These are phyloP conservation scores for Shiraia sp. DNA, from an alignment of 2,329 filamentous ascomycete species.

Conservation along the genomic window DNA sequence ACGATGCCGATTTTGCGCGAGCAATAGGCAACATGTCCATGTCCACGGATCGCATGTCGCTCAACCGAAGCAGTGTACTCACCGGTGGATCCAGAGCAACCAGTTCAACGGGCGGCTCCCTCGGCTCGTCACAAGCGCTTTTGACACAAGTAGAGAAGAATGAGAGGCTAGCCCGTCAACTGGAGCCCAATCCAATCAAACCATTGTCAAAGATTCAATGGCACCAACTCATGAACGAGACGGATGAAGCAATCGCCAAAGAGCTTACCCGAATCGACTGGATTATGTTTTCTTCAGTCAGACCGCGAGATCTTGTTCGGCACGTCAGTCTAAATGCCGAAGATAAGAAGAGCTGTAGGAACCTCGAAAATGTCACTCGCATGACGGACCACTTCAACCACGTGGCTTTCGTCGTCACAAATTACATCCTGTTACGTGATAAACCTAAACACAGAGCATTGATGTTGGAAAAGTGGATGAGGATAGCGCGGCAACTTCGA, in stretches of 20 bases:
- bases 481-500: slow-evolving; percentile 78
- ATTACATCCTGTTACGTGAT: slow-evolving; percentile 74
- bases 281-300: slow-evolving; percentile 96
- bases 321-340: slow-evolving; percentile 78
- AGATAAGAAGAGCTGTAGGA: slow-evolving; percentile 74
- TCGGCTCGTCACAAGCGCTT: slow-evolving; percentile 49
- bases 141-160: slow-evolving; percentile 76
- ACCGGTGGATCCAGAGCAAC: slow-evolving; percentile 28
- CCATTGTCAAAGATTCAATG: slow-evolving; percentile 84
- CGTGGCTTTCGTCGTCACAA: slow-evolving; percentile 58
- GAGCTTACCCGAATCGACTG: slow-evolving; percentile 96
- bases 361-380: slow-evolving; percentile 83
- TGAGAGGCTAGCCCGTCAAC: slow-evolving; percentile 72
- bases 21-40: slow-evolving; percentile 37
- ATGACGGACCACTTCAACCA: slow-evolving; percentile 84
- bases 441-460: slow-evolving; percentile 93
- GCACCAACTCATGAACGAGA: slow-evolving; percentile 84
- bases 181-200: slow-evolving; percentile 71
- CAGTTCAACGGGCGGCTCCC: slow-evolving; percentile 27
- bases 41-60: slow-evolving; percentile 30
- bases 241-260: slow-evolving; percentile 82
- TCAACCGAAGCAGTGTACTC: slow-evolving; percentile 33
- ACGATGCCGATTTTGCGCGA: slow-evolving; percentile 39
- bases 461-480: slow-evolving; percentile 95
- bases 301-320: slow-evolving; percentile 87